These are phyloP conservation scores for Trypanosoma cruzi DNA, from an alignment of 208 protist species.

Conservation along the genomic window DNA sequence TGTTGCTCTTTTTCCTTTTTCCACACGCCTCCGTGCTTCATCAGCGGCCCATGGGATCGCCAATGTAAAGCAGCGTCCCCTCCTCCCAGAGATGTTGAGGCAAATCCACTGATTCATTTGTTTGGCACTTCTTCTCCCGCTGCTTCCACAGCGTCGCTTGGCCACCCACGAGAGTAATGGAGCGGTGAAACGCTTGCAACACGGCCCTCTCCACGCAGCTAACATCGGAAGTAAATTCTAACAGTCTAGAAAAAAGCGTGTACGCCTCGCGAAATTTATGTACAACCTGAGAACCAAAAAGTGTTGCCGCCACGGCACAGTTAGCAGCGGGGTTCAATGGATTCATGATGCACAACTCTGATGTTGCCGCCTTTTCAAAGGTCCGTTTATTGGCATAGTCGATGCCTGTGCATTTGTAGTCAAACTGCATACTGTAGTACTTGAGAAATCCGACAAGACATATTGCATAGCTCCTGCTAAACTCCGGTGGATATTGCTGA, in stretches of 20 bases:
- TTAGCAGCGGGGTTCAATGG: constrained; percentile 60
- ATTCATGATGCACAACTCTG: constrained; percentile 73
- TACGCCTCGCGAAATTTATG: constrained; percentile 55
- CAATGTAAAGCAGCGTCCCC: constrained; percentile 58
- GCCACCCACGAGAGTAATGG: constrained; percentile 13
- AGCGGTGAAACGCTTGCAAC: constrained; percentile 24
- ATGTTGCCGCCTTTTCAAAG: constrained; percentile 45
- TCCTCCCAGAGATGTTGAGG: constrained; percentile 58
- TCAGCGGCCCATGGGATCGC: constrained; percentile 17
- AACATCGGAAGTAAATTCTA: constrained; percentile 23
- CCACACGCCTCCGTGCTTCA: background rate
- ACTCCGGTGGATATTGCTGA: constrained; percentile 35
- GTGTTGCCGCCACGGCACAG: constrained; percentile 65
- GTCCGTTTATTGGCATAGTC: constrained; percentile 58
- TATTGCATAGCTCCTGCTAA: constrained; percentile 46
- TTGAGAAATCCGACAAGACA: constrained; percentile 74
- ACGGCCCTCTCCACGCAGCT: constrained; percentile 16
- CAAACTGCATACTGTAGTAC: constrained; percentile 75
- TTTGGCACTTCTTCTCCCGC: background rate
- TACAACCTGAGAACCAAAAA: constrained; percentile 44
- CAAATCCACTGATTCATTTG: background rate
- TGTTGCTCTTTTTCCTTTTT: background rate
- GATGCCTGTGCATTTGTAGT: constrained; percentile 53
- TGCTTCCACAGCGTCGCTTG: background rate
- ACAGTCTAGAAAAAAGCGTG: constrained; percentile 30